Conservation (phyloP, 768 basidiomycete genomes). For the Macrolepiota dolichaula region DNA sequence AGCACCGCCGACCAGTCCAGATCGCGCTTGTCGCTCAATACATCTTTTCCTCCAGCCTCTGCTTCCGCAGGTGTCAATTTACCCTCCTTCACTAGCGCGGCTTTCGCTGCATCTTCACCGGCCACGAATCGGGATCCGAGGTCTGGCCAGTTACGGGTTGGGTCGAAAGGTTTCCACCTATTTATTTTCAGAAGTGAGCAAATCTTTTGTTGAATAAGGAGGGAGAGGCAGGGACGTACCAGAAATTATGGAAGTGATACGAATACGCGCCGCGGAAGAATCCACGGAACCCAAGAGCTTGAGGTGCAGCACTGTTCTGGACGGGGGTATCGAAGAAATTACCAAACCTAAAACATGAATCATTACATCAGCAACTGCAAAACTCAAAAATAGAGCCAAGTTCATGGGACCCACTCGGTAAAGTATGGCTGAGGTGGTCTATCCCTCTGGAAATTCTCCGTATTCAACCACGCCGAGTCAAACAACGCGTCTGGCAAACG, state of each 20-base stretch:
- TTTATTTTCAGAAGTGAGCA: neutral
- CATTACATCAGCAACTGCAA: neutral
- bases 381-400: slow-evolving; percentile 2
- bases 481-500: slow-evolving; percentile 89
- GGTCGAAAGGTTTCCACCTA: slow-evolving; percentile 96
- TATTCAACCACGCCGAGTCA: slow-evolving; percentile 93
- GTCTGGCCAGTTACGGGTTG: slow-evolving; percentile 85
- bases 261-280: slow-evolving; percentile 94
- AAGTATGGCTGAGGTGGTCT: slow-evolving; percentile 93
- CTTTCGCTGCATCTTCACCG: slow-evolving; percentile 68
- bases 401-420: slow-evolving; percentile 51
- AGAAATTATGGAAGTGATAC: slow-evolving; percentile 94
- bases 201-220: neutral
- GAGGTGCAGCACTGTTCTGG: slow-evolving; percentile 70
- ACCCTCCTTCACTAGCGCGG: slow-evolving; percentile 29
- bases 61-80: slow-evolving; percentile 18
- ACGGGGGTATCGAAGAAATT: slow-evolving; percentile 80
- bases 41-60: slow-evolving; percentile 14
- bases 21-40: slow-evolving; percentile 61
- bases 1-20: slow-evolving; percentile 85
- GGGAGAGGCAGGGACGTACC: slow-evolving; percentile 43
- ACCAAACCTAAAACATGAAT: slow-evolving; percentile 51
- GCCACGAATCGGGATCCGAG: slow-evolving; percentile 74
- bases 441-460: slow-evolving; percentile 85
- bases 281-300: slow-evolving; percentile 81